Percentiles rank a stretch among this genome's conserved stretches.
Evolutionary conservation across 2,329 filamentous ascomycete species (phyloP).

Genomic region (Penicillium hesseltinei): DNA sequence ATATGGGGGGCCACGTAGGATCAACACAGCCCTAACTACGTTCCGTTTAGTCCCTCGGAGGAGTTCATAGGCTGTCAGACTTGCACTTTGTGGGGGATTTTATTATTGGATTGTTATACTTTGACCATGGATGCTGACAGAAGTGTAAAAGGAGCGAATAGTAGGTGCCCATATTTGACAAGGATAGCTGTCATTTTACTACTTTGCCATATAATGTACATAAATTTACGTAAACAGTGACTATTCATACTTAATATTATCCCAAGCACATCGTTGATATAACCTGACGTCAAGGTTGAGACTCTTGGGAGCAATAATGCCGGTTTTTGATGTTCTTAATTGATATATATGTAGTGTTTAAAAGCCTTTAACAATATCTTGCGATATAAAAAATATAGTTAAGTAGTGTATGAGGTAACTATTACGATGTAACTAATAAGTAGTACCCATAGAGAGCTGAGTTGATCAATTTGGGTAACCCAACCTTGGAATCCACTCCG

Average conservation of each 20-base stretch:
- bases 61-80: not conserved
- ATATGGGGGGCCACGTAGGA: conserved; percentile 6
- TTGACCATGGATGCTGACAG: not conserved
- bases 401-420: not conserved
- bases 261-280: not conserved
- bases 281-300: not conserved
- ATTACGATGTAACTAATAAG: not conserved
- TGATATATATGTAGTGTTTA: no score
- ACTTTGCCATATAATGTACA: not conserved
- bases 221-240: not conserved
- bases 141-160: not conserved
- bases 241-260: no score
- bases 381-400: no score
- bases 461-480: not conserved
- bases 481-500: not conserved
- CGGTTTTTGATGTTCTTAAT: no score
- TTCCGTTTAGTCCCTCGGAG: not conserved
- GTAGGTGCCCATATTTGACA: not conserved
- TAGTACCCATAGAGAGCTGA: no score
- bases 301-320: no score
- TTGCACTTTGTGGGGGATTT: not conserved
- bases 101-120: not conserved
- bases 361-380: no score
- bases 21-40: conserved; percentile 3
- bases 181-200: not conserved